These are phyloP conservation scores for Ceriops tagal DNA, from an alignment of 345 rosid genomes.

Conservation along the genomic window DNA sequence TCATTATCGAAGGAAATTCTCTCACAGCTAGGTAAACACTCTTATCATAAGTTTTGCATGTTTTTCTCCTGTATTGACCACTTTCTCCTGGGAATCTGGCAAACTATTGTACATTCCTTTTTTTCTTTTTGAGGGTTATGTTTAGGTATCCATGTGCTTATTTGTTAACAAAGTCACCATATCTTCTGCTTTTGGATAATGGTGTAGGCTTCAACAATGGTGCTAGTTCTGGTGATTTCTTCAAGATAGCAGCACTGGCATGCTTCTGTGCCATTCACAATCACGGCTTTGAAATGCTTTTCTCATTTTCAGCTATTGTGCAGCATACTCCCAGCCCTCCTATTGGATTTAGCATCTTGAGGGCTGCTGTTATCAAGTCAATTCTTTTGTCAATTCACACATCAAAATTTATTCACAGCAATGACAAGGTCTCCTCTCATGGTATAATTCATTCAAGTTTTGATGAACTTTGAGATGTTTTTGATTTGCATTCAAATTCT, in stretches of 20 bases:
- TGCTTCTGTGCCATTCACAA: constrained; percentile 41
- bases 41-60: neutral
- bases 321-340: constrained; percentile 45
- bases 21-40: constrained; percentile 31
- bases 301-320: constrained; percentile 39
- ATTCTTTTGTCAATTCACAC: constrained; percentile 39
- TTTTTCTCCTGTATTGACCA: neutral
- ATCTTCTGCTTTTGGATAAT: constrained; percentile 4
- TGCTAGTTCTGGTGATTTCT: constrained; percentile 31
- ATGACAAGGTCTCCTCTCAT: constrained; percentile 29
- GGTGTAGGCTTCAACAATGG: constrained; percentile 34
- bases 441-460: constrained; percentile 28
- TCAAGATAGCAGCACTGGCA: constrained; percentile 37
- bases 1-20: constrained; percentile 24
- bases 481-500: neutral
- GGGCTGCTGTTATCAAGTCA: constrained; percentile 44
- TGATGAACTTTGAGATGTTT: neutral
- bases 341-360: constrained; percentile 41
- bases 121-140: too few species aligned
- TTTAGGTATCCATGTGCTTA: too few species aligned
- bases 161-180: neutral
- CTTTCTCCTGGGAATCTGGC: neutral
- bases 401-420: constrained; percentile 24
- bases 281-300: constrained; percentile 42
- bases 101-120: too few species aligned